Percentiles rank a stretch among this genome's conserved stretches.
These are phyloP conservation scores for Rhodocollybia butyracea DNA, from an alignment of 768 basidiomycete genomes.

Conservation along the genomic window DNA sequence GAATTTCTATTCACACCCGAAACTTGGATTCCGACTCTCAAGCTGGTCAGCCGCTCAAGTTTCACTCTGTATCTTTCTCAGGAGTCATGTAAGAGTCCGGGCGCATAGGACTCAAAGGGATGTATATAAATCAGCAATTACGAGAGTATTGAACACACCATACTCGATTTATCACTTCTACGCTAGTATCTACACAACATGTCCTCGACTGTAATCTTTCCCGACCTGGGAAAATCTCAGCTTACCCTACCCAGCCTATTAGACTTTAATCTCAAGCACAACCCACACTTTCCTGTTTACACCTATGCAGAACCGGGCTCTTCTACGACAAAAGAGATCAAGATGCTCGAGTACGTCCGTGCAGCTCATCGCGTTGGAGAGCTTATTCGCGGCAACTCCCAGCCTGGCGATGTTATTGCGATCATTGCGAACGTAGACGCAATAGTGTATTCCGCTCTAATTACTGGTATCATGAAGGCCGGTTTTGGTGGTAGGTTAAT, in stretches of 20 bases:
- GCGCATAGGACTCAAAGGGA: too few relatives aligned
- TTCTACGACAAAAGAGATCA: constrained; percentile 16
- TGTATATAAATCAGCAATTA: too few relatives aligned
- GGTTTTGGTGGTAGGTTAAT: constrained; percentile 25
- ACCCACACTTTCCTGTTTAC: constrained; percentile 27
- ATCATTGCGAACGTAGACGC: constrained; percentile 28
- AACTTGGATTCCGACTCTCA: too few relatives aligned
- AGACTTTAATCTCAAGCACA: constrained; percentile 33
- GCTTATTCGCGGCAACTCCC: constrained; percentile 12
- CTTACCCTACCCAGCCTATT: constrained; percentile 27
- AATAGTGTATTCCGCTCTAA: constrained; percentile 23
- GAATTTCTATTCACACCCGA: too few relatives aligned
- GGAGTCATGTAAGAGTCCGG: too few relatives aligned
- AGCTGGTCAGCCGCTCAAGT: too few relatives aligned
- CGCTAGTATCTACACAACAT: too few relatives aligned
- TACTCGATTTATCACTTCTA: too few relatives aligned
- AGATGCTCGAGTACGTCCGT: constrained; percentile 22
- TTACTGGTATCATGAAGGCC: constrained; percentile 22
- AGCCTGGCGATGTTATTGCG: constrained; percentile 23
- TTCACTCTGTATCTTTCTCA: too few relatives aligned
- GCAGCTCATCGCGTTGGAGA: constrained; percentile 28
- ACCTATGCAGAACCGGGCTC: constrained; percentile 23
- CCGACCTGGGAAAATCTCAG: background rate
- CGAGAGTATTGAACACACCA: too few relatives aligned
- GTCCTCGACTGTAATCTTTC: background rate